Evolutionary conservation across 495 filamentous ascomycete genomes (phyloP).

Genomic region (Neurospora discreta): DNA sequence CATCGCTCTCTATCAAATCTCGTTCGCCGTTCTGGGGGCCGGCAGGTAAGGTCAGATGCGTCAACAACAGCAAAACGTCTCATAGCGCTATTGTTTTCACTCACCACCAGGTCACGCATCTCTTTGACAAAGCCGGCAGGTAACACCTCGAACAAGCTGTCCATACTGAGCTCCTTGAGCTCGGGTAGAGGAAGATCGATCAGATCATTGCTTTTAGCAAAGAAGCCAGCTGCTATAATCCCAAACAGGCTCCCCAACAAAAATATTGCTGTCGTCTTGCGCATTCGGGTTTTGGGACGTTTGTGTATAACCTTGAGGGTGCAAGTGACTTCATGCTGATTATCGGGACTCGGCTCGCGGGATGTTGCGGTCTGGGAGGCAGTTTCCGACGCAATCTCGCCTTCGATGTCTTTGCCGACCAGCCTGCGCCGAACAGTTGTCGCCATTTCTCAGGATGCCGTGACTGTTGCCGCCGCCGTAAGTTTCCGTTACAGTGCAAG

Average conservation of each 20-base stretch:
- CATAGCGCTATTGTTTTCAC: conserved; percentile 2
- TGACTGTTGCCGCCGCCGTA: background rate
- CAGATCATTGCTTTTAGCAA: conserved; percentile 73
- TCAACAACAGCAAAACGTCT: background rate
- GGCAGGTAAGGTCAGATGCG: conserved; percentile 6
- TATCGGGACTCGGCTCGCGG: conserved; percentile 33
- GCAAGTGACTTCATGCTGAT: conserved; percentile 22
- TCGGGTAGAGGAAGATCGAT: conserved; percentile 58
- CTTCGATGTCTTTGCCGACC: conserved; percentile 7
- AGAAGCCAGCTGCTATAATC: conserved; percentile 67
- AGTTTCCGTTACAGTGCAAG: background rate
- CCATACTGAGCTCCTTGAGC: conserved; percentile 72
- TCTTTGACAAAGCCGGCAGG: conserved; percentile 74
- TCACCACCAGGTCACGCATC: conserved; percentile 70
- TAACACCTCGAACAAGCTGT: conserved; percentile 68
- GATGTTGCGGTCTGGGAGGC: conserved; percentile 23
- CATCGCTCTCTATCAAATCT: conserved; percentile 71
- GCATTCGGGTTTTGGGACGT: conserved; percentile 44
- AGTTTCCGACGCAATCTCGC: conserved; percentile 13
- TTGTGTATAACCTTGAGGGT: conserved; percentile 34
- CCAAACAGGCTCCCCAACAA: conserved; percentile 74
- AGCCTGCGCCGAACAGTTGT: conserved; percentile 41
- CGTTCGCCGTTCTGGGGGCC: conserved; percentile 60
- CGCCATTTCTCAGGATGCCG: conserved; percentile 19
- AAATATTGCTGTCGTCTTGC: conserved; percentile 71